A percentile compares a stretch with the other conserved stretches of the same genome.
Conservation (phyloP, 2,329 filamentous ascomycete species). For the Malbranchea zuffiana region DNA sequence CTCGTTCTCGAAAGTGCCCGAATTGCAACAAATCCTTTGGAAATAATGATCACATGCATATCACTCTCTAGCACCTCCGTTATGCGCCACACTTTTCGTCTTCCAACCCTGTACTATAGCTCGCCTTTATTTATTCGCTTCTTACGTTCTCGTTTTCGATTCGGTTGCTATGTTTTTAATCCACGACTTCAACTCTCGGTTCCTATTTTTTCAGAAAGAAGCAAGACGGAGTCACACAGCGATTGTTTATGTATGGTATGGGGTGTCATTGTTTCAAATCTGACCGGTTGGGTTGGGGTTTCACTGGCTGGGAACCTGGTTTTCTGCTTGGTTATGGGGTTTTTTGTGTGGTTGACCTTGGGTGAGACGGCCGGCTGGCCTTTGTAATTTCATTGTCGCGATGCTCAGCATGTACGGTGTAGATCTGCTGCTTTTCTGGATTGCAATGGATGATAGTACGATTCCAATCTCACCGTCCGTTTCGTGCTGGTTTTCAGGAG, state of each 20-base stretch:
- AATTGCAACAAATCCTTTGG: constrained; percentile 90
- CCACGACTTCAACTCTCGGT: too few species aligned
- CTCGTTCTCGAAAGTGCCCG: constrained; percentile 88
- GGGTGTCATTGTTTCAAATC: too few species aligned
- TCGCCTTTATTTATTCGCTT: constrained; percentile 11
- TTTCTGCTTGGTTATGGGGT: too few species aligned
- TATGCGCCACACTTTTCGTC: background rate
- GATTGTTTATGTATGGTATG: too few species aligned
- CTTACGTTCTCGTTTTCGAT: constrained; percentile 16
- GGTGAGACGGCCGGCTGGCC: too few species aligned
- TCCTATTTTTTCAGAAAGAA: too few species aligned
- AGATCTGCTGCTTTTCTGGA: constrained; percentile 1
- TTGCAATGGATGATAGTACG: constrained; percentile 3
- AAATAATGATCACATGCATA: constrained; percentile 71
- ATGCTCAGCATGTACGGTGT: background rate
- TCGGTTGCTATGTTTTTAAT: too few species aligned
- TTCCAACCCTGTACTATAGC: constrained; percentile 9
- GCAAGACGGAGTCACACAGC: too few species aligned
- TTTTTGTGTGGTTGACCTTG: too few species aligned
- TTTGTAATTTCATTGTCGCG: too few species aligned
- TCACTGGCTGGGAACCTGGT: too few species aligned
- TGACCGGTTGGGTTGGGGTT: background rate
- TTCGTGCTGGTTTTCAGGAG: constrained; percentile 35
- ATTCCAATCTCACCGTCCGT: background rate
- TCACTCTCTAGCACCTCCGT: constrained; percentile 30